Base-by-base conservation (phyloP, 179 eudicot genomes). In the Silene vulgaris region DNA sequence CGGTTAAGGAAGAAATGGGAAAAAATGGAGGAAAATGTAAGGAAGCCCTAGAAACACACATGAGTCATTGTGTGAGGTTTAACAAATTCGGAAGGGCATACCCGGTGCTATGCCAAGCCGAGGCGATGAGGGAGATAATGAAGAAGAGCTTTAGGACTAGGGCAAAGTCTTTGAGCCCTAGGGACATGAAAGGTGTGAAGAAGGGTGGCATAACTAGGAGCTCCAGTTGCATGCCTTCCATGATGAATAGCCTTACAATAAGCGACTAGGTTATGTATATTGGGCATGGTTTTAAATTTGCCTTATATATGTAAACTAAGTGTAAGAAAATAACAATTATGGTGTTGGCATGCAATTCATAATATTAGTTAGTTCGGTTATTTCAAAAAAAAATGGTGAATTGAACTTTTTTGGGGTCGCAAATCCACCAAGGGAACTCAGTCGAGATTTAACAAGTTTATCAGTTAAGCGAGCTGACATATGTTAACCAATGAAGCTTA, bases 81-180 rank as follows among this genome's bases (percentile, higher is more conserved):
- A 94, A 94, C 68, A 86, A 85, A 80, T 77, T 89, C 65, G 92
- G 88, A 0, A 83, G 96, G 86, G 92, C 96, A 75, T 94, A 84
- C 70, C 98, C 98, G 0, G 95, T 94, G 26, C 48, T 94, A 12
- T 85, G 79, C 64, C 98, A 94, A 76, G 98, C 98, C 12, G 79
- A 88, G 70, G 96, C 96, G 0, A 94, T 94, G 97, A 88, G 90
- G 63, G 88, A 94, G 76, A 81, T 94, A 11, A 75, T 94, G 77
- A 90, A 88, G 89, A 94, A 83, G 85, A 90, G 84, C 21, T 20
- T 78, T 0, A 71, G 81, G 73, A 23, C 69, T 45, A 73, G 98
- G 29, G 90, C 86, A 0, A 89, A 91, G 75, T 90, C 97, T 2
- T 57, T 83, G 23, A 91, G 90, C 67, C 90, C 96, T 14, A 84